Conservation (phyloP, 495 filamentous ascomycete genomes). For the Penicillium parvum region DNA sequence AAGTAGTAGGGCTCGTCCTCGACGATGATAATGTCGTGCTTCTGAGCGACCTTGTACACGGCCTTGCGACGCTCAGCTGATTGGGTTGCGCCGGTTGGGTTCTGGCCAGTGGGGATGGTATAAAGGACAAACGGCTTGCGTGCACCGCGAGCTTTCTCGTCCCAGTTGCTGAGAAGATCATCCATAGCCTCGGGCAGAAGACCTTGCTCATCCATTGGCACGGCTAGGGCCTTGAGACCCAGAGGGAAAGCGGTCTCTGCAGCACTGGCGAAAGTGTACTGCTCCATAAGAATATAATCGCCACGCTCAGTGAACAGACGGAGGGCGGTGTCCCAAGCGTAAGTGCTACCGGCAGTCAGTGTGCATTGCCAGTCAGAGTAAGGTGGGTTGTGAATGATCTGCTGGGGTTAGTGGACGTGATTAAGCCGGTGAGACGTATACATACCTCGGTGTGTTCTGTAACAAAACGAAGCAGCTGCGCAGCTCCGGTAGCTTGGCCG, state of each 20-base stretch:
- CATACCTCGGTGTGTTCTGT: constrained; percentile 85
- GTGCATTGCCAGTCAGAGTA: constrained; percentile 81
- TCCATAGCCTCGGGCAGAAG: constrained; percentile 67
- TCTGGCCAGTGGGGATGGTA: constrained; percentile 67
- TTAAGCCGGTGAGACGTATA: not conserved
- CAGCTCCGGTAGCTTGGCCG: constrained; percentile 75
- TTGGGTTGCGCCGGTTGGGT: constrained; percentile 87
- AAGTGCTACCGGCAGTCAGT: constrained; percentile 73
- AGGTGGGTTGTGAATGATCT: constrained; percentile 41
- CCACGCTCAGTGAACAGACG: constrained; percentile 70
- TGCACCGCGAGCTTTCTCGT: constrained; percentile 49
- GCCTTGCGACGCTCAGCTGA: constrained; percentile 56
- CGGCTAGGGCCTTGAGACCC: constrained; percentile 66
- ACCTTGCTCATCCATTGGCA: constrained; percentile 74
- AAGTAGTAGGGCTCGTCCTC: constrained; percentile 99
- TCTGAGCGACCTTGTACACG: constrained; percentile 71
- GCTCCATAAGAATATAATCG: constrained; percentile 76
- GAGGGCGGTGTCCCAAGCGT: constrained; percentile 69
- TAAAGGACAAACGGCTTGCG: constrained; percentile 67
- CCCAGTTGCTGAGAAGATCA: constrained; percentile 62
- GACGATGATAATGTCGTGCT: constrained; percentile 81
- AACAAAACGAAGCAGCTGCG: constrained; percentile 81
- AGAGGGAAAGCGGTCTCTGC: constrained; percentile 76
- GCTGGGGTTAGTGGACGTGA: constrained; percentile 1
- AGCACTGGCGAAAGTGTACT: constrained; percentile 78